Base-by-base conservation (phyloP, 306 rosid species). In the Abrus pulchellus region DNA sequence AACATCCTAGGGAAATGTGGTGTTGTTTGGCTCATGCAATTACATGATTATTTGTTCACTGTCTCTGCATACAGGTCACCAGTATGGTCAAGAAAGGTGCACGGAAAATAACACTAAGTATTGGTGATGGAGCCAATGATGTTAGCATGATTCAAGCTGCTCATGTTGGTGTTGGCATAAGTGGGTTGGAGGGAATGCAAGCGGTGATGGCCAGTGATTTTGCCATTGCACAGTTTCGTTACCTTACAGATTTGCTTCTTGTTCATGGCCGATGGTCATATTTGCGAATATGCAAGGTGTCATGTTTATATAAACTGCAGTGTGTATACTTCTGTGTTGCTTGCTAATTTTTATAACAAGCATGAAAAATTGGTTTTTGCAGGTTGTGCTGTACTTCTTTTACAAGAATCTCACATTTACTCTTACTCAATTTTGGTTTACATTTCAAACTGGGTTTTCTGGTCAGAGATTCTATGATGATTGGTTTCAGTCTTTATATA, bases 81-180 rank as follows among this genome's bases (percentile, higher is more conserved):
- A 95, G 95, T 88, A 54, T 95, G 91, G 98, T 95, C 62, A 95
- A 89, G 88, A 95, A 95, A 87, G 97, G 97, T 82, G 99, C 97
- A 68, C 45, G 7, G 44, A 95, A 89, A 83, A 93, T 95, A 82
- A 95, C 99, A 73, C 92, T 95, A 50, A 82, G 98, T 80, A 93
- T 95, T 82, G 99, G 99, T 84, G 99, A 94, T 84, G 99, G 99
- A 85, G 99, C 99, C 78, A 94, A 94, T 86, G 99, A 94, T 86
- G 99, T 94, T 65, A 94, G 99, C 88, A 94, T 94, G 99, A 94
- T 94, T 88, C 97, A 94, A 90, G 99, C 99, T 80, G 97, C 99
- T 85, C 99, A 95, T 82, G 97, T 95, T 85, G 99, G 99, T 41
- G 77, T 95, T 85, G 99, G 99, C 66, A 93, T 95, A 81, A 93